Conservation (phyloP, 495 filamentous ascomycete species). For the Pseudomonodictys pantanalensis region DNA sequence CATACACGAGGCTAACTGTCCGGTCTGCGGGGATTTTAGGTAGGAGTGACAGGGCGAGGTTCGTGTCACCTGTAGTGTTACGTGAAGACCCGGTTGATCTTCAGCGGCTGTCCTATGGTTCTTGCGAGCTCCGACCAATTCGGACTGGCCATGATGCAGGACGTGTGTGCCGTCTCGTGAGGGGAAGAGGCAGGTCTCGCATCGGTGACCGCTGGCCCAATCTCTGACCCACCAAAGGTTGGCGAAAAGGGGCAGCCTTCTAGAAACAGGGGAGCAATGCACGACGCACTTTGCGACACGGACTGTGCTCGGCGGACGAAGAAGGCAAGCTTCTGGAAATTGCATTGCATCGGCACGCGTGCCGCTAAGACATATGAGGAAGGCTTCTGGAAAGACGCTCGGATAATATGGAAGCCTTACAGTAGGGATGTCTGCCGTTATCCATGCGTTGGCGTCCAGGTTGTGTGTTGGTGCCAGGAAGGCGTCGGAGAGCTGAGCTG, state of each 20-base stretch:
- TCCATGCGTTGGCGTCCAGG: constrained; percentile 7
- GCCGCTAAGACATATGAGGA: constrained; percentile 23
- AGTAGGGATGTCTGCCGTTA: constrained; percentile 19
- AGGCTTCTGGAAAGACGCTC: constrained; percentile 32
- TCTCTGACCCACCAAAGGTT: not conserved
- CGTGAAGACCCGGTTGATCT: too few relatives aligned
- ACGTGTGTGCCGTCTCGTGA: constrained; percentile 13
- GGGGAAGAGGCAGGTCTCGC: not conserved
- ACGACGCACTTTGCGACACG: constrained; percentile 18
- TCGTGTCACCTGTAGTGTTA: too few relatives aligned
- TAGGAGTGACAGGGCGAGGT: too few relatives aligned
- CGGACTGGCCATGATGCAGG: constrained; percentile 9
- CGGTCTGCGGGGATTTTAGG: too few relatives aligned
- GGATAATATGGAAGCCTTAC: constrained; percentile 27
- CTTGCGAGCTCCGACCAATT: not conserved
- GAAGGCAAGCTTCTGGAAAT: constrained; percentile 36
- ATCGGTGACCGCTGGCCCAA: not conserved
- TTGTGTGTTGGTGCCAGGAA: constrained; percentile 7
- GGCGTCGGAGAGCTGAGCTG: constrained; percentile 11
- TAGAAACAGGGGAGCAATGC: constrained; percentile 23
- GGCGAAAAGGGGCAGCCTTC: constrained; percentile 25
- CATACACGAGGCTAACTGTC: too few relatives aligned
- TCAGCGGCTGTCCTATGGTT: too few relatives aligned
- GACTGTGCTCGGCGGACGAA: not conserved
- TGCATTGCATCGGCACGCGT: constrained; percentile 7